Evolutionary conservation across 257 asterid species (phyloP).

Genomic region (Marsdenia floribunda): DNA sequence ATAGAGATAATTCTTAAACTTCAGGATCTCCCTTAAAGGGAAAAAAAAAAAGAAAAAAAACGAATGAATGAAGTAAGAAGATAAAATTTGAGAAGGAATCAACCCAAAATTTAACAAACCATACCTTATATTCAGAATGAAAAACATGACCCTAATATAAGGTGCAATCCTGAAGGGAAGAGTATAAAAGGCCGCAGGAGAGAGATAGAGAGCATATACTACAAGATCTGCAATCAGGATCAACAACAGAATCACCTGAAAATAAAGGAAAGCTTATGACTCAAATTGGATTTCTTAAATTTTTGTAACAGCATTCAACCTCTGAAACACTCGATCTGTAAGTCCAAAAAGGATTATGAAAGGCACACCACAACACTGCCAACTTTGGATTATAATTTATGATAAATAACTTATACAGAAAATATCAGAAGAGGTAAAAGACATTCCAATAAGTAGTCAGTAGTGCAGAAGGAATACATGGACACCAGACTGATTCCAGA

Average conservation of each 20-base stretch:
- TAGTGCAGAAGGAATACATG: background rate
- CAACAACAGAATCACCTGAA: slow-evolving; percentile 62
- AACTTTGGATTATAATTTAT: background rate
- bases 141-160: slow-evolving; percentile 68
- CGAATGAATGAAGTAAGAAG: background rate
- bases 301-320: background rate
- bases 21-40: background rate
- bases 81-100: background rate
- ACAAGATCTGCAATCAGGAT: slow-evolving; percentile 59
- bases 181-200: slow-evolving; percentile 54
- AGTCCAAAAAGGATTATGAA: background rate
- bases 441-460: background rate
- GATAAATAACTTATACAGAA: background rate
- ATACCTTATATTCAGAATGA: slow-evolving; percentile 73
- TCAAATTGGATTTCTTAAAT: background rate
- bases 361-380: background rate
- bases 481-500: background rate
- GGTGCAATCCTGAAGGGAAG: slow-evolving; percentile 92
- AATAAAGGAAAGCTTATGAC: slow-evolving; percentile 10
- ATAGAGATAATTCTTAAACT: background rate
- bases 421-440: background rate
- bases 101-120: background rate
- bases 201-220: slow-evolving; percentile 51
- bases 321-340: background rate
- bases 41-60: too few relatives aligned